These are phyloP conservation scores for Phytophthora crassamura DNA, from an alignment of 352 stramenopile species.

Conservation along the genomic window DNA sequence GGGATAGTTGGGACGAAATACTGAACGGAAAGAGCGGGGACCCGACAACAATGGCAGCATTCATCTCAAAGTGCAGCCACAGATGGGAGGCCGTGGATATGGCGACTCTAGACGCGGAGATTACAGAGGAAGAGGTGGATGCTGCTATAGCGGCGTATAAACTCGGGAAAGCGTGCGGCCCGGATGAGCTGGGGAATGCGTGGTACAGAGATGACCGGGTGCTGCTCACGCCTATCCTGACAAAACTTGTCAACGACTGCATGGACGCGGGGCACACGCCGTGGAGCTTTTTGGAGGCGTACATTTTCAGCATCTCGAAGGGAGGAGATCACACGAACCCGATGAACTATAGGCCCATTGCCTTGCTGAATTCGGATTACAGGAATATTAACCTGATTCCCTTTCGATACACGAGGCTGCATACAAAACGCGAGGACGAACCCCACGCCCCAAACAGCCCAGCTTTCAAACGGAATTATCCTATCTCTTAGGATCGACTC, in stretches of 20 bases:
- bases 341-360: constrained; percentile 9
- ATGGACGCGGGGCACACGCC: neutral
- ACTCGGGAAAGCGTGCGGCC: neutral
- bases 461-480: too few species aligned
- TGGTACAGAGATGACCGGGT: neutral
- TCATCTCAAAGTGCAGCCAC: neutral
- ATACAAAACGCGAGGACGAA: too few species aligned
- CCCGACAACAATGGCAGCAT: neutral
- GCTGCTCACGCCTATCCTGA: neutral
- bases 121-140: constrained; percentile 2
- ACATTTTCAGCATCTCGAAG: constrained; percentile 1
- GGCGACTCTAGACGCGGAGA: too few species aligned
- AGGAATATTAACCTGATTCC: too few species aligned
- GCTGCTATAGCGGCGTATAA: neutral
- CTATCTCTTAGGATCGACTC: too few species aligned
- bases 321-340: neutral
- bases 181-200: neutral
- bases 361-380: constrained; percentile 17
- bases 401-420: too few species aligned
- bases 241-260: neutral
- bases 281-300: neutral
- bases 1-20: neutral
- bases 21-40: neutral
- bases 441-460: too few species aligned
- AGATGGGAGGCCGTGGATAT: neutral